phyloP scores from a whole-genome alignment of 2,329 filamentous ascomycete species.

The Cryoendolithus antarcticus region DNA sequence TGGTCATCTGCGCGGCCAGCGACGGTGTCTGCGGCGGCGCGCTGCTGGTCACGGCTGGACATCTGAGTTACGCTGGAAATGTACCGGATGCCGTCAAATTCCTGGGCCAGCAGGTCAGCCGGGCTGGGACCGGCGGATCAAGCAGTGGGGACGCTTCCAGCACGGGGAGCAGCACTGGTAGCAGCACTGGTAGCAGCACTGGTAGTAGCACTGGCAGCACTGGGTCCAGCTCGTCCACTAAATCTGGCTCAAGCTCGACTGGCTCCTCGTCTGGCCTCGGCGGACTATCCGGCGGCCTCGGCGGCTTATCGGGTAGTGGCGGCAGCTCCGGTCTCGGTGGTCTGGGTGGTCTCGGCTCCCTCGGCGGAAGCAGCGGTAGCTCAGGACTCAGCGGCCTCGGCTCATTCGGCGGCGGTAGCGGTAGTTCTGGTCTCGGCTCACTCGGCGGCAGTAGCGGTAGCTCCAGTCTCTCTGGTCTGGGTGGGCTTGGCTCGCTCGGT shows the following conservation, averaged over 20 bases:
- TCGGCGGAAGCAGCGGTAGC: neutral
- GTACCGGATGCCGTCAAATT: slow-evolving; percentile 17
- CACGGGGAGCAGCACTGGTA: neutral
- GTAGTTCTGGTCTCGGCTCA: too few species aligned
- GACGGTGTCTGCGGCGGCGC: slow-evolving; percentile 26
- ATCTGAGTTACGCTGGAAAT: slow-evolving; percentile 21
- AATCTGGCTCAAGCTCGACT: too few species aligned
- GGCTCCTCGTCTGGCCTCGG: neutral
- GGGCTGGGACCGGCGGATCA: slow-evolving; percentile 1
- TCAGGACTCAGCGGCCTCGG: too few species aligned
- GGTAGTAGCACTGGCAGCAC: neutral
- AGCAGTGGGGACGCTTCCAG: neutral
- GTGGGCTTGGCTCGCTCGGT: neutral
- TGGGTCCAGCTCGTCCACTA: neutral
- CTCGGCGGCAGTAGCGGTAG: neutral
- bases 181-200: neutral
- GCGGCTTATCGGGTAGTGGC: neutral
- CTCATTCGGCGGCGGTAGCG: too few species aligned
- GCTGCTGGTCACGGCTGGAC: slow-evolving; percentile 21
- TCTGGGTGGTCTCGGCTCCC: too few species aligned
- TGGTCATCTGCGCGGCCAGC: slow-evolving; percentile 23
- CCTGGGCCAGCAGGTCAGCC: slow-evolving; percentile 11
- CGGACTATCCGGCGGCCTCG: neutral
- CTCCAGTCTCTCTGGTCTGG: neutral
- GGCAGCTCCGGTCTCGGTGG: neutral